Conservation (phyloP, 2,329 filamentous ascomycete genomes). For the Blastomyces gilchristii region DNA sequence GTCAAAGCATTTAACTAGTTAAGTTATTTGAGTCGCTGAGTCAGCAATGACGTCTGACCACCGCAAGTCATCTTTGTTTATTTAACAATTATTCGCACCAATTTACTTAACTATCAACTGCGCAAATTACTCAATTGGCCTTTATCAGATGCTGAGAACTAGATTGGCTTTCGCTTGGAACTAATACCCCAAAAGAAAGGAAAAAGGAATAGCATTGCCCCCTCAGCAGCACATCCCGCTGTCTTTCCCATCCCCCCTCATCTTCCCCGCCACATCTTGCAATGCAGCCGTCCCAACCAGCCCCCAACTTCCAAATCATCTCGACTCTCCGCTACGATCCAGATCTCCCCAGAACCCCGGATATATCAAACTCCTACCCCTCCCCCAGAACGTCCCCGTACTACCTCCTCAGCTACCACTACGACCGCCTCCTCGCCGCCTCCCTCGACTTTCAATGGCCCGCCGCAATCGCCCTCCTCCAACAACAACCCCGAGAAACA, state of each 20-base stretch:
- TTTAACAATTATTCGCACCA: too few species aligned
- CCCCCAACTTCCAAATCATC: slow-evolving; percentile 49
- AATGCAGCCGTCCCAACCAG: background rate
- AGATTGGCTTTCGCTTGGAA: background rate
- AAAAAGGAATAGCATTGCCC: background rate
- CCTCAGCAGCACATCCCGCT: too few species aligned
- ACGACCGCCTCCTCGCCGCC: slow-evolving; percentile 61
- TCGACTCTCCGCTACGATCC: slow-evolving; percentile 64
- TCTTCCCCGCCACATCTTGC: background rate
- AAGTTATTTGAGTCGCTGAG: background rate
- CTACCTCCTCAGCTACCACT: slow-evolving; percentile 72
- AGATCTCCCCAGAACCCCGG: slow-evolving; percentile 35
- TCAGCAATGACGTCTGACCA: background rate
- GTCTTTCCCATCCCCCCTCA: too few species aligned
- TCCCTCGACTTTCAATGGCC: slow-evolving; percentile 42
- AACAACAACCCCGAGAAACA: slow-evolving; percentile 17
- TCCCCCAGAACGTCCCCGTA: slow-evolving; percentile 46
- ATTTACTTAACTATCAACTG: background rate
- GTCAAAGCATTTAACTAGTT: too few species aligned
- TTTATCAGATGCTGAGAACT: background rate
- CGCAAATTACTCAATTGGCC: background rate
- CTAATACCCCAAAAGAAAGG: background rate
- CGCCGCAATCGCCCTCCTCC: slow-evolving; percentile 23
- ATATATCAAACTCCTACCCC: slow-evolving; percentile 27
- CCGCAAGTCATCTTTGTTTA: too few species aligned